Conservation (phyloP, 225 moss, liverwort and hornwort genomes). For the Polytrichum commune region DNA sequence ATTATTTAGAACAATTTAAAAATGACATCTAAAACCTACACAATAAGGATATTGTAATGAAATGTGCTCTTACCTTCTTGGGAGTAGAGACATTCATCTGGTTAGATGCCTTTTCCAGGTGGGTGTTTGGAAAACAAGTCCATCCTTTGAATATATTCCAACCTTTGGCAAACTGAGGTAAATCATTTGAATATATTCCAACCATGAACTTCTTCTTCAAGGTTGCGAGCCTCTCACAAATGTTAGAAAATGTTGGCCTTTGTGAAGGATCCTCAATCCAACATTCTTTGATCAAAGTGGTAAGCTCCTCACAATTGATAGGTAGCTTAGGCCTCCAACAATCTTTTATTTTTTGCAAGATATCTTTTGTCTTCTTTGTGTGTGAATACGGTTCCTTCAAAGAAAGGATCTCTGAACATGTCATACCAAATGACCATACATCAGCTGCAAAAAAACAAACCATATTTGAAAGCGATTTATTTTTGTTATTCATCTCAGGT, state of each 20-base stretch:
- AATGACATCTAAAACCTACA: too few species aligned
- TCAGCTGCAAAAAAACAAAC: not conserved
- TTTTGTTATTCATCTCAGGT: not conserved
- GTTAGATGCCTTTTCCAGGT: too few species aligned
- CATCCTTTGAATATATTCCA: too few species aligned
- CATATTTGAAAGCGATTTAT: not conserved
- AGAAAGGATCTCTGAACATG: not conserved
- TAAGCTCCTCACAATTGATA: not conserved
- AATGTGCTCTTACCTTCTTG: too few species aligned
- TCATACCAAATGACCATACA: not conserved
- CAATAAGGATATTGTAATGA: too few species aligned
- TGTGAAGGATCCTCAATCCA: not conserved
- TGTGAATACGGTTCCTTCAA: not conserved
- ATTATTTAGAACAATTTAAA: too few species aligned
- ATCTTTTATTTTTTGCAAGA: not conserved
- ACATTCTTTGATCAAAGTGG: not conserved
- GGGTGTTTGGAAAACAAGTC: too few species aligned
- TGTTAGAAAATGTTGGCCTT: conserved; percentile 1
- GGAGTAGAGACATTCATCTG: too few species aligned
- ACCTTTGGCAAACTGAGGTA: too few species aligned
- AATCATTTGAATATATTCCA: not conserved
- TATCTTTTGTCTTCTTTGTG: not conserved
- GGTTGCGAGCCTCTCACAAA: not conserved
- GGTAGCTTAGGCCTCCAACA: not conserved
- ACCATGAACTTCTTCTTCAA: not conserved